Evolutionary conservation across 2,329 filamentous ascomycete genomes (phyloP), one percentile per base, ranked within the genome.

Genomic region (Arachnopeziza araneosa): DNA sequence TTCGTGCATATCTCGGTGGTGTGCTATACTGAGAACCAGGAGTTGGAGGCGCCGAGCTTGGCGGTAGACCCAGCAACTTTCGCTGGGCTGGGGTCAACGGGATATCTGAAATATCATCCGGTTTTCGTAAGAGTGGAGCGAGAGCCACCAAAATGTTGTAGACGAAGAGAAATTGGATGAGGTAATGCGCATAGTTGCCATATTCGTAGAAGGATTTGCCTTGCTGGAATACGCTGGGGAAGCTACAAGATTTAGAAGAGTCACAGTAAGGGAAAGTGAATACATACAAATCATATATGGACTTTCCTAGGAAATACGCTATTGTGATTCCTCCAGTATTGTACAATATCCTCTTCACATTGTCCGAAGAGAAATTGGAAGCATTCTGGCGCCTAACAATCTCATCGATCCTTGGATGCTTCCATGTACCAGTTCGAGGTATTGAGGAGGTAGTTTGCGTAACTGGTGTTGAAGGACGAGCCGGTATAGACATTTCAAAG

Each of bases 41-140:
- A 0, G 87, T 89, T 0, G 88, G 83, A 2, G 83, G 78, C 1
- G 77, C 75, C 2, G 81, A 80, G 60, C 81, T 84, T 2, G 91
- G 87, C 49, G 88, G 83, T 2, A 99, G 84, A 54, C 92, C 93
- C 56, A 99, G 84, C 17, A 96, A 83, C 64, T 87, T 82, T 63
- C 93, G 89, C 78, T 98, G 95, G 14, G 87, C 86, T n/a, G 90
- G 87, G 0, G 93, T 97, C 66, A 99, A 83, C 63, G 93, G 86
- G 55, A 99, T 96, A 73, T 99, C 95, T 74, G 86, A 80, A 64
- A 97, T 82, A 64, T 92, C 83, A 74, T 98, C 95, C 67, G 80
- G 81, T 51, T 82, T 80, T 64, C 87, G 83, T 69, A 91, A 75
- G 14, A 96, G 81, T 1, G 93, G 95, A 52, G 85, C 78, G 60